Base-by-base conservation (phyloP, 2,329 filamentous ascomycete genomes). In the Botrytis cinerea region DNA sequence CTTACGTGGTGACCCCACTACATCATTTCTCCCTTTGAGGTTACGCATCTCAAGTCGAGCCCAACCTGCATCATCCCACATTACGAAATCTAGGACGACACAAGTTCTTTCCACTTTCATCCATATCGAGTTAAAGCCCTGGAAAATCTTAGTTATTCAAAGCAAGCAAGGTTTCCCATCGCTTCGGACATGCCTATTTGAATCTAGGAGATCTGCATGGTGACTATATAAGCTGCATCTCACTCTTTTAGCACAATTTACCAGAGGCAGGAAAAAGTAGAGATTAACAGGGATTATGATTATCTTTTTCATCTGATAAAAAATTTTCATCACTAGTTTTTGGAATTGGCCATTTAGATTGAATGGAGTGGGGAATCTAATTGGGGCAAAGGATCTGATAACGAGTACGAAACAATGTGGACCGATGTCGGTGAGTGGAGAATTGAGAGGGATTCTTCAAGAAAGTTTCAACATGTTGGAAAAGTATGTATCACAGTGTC, bases 301-400 rank as follows among this genome's bases (percentile, higher is more conserved):
- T 72, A 72, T 72, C 61, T 72, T 48, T 72, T 68, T 40, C 70
- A 72, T 72, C 70, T 59, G 70, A 72, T 68, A 60, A 72, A 72
- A 72, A 67, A 48, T 59, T 72, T 72, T 68, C 70, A 54, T 48
- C 40, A 32, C 35, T 72, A 68, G 46, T 40, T 20, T 28, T 4
- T 28, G 18, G 6, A 25, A 38, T 63, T 25, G 22, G n/a, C 70
- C 59, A 67, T 10, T 45, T 45, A 71, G n/a, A 48, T 51, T 66
- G 46, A 18, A 35, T 28, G 12, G 14, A 43, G 60, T 57, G 35
- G 43, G 57, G 46, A 45, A 43, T 48, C 12, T 45, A 35, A n/a
- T 45, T 40, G 25, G 38, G 32, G 45, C 43, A 61, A 46, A 71
- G 32, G 67, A 71, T 71, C 67, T 70, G 67, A 70, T 70, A 70